Evolutionary conservation across 2,329 filamentous ascomycete species (phyloP).

Genomic region (Emmonsiellopsis sp.): DNA sequence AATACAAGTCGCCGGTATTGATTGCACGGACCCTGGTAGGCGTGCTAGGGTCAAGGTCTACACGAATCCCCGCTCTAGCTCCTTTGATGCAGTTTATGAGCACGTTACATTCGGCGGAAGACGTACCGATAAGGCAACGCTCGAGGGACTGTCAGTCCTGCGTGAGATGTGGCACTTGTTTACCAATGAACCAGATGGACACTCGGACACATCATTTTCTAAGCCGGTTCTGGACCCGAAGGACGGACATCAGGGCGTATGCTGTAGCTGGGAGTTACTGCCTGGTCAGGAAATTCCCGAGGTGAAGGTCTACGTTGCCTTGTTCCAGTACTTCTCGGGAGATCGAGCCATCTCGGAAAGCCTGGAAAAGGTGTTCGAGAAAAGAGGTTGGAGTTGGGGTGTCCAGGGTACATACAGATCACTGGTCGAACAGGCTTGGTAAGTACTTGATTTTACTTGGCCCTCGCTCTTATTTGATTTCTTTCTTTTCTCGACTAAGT

Average conservation of each 20-base stretch:
- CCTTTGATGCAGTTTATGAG: not conserved
- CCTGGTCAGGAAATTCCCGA: not conserved
- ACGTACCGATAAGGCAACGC: not conserved
- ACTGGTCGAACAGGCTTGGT: no score
- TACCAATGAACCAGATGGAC: not conserved
- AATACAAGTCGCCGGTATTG: not conserved
- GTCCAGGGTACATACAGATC: no score
- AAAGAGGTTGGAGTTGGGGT: no score
- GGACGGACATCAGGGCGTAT: not conserved
- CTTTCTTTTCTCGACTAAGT: no score
- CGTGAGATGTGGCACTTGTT: not conserved
- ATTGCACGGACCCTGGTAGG: not conserved
- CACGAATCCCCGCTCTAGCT: not conserved
- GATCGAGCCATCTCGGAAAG: not conserved
- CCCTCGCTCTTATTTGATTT: no score
- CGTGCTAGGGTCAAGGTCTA: not conserved
- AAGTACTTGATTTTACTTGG: no score
- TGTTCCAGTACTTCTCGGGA: not conserved
- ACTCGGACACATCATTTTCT: not conserved
- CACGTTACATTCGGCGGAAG: not conserved
- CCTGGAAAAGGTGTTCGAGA: no score
- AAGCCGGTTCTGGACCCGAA: not conserved
- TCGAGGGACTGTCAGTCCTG: not conserved
- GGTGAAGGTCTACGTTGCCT: not conserved
- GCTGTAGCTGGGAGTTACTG: not conserved